Percentiles rank a stretch among this genome's conserved stretches.
Evolutionary conservation across 768 basidiomycete species (phyloP).

Genomic region (Gymnopilus dilepis): DNA sequence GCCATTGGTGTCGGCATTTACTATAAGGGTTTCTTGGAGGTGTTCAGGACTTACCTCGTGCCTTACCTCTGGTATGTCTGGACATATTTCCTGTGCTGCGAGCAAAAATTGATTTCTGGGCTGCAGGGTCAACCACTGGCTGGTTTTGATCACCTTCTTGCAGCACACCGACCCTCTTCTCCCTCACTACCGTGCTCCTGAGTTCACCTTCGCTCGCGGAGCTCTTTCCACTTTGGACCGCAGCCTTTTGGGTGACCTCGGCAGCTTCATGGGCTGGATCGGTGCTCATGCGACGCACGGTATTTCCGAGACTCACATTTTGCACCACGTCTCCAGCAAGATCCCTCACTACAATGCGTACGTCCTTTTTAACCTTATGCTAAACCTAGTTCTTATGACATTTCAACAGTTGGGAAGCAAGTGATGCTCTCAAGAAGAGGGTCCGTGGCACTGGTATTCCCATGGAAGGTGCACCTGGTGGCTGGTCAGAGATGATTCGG

Average conservation of each 20-base stretch:
- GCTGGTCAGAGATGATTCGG: slow-evolving; percentile 82
- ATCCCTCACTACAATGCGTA: slow-evolving; percentile 94
- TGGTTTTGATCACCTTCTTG: slow-evolving; percentile 95
- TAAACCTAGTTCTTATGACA: not conserved
- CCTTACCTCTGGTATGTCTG: slow-evolving; percentile 81
- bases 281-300: slow-evolving; percentile 88
- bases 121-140: slow-evolving; percentile 87
- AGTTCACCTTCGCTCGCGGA: slow-evolving; percentile 94
- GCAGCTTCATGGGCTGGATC: slow-evolving; percentile 82
- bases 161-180: slow-evolving; percentile 97
- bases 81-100: not conserved
- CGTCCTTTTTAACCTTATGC: slow-evolving; percentile 26
- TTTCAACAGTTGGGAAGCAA: slow-evolving; percentile 81
- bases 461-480: slow-evolving; percentile 73
- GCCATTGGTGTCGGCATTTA: slow-evolving; percentile 60
- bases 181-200: slow-evolving; percentile 88
- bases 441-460: slow-evolving; percentile 65
- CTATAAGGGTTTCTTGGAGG: slow-evolving; percentile 68
- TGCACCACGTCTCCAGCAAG: slow-evolving; percentile 92
- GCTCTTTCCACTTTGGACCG: slow-evolving; percentile 93
- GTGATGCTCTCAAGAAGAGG: slow-evolving; percentile 79
- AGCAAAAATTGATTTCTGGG: not conserved
- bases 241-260: slow-evolving; percentile 76
- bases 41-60: slow-evolving; percentile 81
- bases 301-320: slow-evolving; percentile 92